phyloP scores from a whole-genome alignment of 2,329 filamentous ascomycete genomes.

The Fusarium sp. region DNA sequence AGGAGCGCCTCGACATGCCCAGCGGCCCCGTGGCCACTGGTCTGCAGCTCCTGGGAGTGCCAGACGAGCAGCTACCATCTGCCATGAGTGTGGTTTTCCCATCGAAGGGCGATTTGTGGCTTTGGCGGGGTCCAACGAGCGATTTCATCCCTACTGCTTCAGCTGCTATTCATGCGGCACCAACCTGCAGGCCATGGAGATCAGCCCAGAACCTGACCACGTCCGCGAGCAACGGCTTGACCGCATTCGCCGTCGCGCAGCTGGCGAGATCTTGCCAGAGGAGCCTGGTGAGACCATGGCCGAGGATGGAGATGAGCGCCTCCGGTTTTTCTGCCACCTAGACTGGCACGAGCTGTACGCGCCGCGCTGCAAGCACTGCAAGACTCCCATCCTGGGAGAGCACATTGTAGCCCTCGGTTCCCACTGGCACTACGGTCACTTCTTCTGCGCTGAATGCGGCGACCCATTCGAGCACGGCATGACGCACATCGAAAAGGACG shows the following conservation, averaged over 20 bases:
- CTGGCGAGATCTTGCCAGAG: slow-evolving; percentile 67
- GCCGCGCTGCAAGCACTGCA: slow-evolving; percentile 93
- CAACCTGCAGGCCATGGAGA: slow-evolving; percentile 90
- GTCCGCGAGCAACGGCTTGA: slow-evolving; percentile 74
- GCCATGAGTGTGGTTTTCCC: slow-evolving; percentile 81
- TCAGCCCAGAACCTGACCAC: slow-evolving; percentile 86
- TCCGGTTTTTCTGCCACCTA: slow-evolving; percentile 96
- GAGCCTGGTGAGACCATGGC: slow-evolving; percentile 68
- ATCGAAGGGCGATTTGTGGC: slow-evolving; percentile 92
- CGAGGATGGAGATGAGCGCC: slow-evolving; percentile 74
- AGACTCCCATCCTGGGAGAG: slow-evolving; percentile 94
- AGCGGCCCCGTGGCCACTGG: slow-evolving; percentile 63
- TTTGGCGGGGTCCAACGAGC: slow-evolving; percentile 72
- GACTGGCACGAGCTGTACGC: slow-evolving; percentile 97
- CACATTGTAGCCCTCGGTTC: slow-evolving; percentile 90
- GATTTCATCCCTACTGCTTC: slow-evolving; percentile 95
- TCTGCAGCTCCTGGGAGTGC: slow-evolving; percentile 59
- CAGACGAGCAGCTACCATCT: slow-evolving; percentile 71
- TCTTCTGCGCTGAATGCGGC: slow-evolving; percentile 98
- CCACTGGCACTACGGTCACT: slow-evolving; percentile 98
- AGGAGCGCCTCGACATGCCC: slow-evolving; percentile 48
- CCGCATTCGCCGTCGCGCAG: slow-evolving; percentile 69
- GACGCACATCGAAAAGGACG: slow-evolving; percentile 89
- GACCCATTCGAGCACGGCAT: slow-evolving; percentile 82
- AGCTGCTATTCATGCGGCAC: slow-evolving; percentile 87